Base-by-base conservation (phyloP, 305 asterid species). In the Fraxinus sp. region DNA sequence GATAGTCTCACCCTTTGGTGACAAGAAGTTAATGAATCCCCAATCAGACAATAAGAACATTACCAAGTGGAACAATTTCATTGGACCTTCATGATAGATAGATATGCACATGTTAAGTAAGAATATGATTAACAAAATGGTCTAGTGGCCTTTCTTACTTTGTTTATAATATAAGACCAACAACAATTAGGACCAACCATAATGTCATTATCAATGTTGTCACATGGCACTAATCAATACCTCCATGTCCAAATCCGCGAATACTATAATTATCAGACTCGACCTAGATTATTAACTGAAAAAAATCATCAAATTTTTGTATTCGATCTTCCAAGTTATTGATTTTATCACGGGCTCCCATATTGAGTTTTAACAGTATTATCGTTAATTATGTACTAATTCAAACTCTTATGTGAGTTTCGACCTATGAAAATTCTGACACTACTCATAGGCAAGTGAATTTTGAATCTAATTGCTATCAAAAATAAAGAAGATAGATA, bases 171-270 rank as follows among this genome's bases (percentile, higher is more conserved):
- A 76, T 74, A 86, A 84, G 66, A 79, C 83, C 84, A 84, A 78
- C 86, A 76, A 37, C 77, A 82, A 16, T 74, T 72, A 78, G 10
- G 76, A 88, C 79, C 83, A 84, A 80, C 88, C 84, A 88, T 85
- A 86, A 86, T 88, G 92, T 85, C 90, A 52, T 80, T 85, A 79
- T 89, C 81, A 81, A 84, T 83, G 86, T 59, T 79, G 59, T 91
- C 97, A 90, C 92, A 91, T 87, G 92, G 83, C 74, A 75, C 83
- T 79, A 86, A 87, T 89, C 84, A 73, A 86, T 68, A 71, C 68
- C 77, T 59, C 57, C 81, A 22, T 72, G 77, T 79, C 86, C 85
- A 80, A 62, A 35, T 78, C 11, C 78, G 44, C 10, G 1, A 16
- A 30, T 28, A 7, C 20, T 70, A 28, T 70, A 30, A 28, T 70